Evolutionary conservation across 1,139 yeast species (phyloP).

Genomic region (Geotrichum reessii): DNA sequence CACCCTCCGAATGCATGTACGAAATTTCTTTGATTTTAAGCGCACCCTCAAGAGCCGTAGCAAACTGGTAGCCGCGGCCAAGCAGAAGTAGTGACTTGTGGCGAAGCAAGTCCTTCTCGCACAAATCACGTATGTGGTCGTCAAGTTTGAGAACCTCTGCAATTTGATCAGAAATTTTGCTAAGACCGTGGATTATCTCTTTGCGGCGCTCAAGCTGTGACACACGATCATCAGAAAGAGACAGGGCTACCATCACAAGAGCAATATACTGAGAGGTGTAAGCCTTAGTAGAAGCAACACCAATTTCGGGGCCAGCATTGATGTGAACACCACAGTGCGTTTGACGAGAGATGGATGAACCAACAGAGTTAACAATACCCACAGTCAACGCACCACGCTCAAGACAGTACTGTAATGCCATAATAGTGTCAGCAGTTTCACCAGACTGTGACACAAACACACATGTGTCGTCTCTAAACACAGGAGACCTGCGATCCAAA

Average conservation of each 20-base stretch:
- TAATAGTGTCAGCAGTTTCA: conserved; percentile 96
- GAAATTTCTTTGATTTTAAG: conserved; percentile 96
- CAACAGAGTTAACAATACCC: conserved; percentile 92
- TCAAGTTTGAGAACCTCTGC: conserved; percentile 60
- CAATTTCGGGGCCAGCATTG: conserved; percentile 99
- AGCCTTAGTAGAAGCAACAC: conserved; percentile 99
- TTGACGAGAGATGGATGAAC: conserved; percentile 90
- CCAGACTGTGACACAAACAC: conserved; percentile 98
- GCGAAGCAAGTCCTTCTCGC: conserved; percentile 63
- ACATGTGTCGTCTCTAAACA: conserved; percentile 96
- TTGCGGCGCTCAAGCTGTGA: conserved; percentile 69
- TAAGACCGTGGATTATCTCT: conserved; percentile 83
- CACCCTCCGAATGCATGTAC: conserved; percentile 99
- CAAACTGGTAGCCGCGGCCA: conserved; percentile 97
- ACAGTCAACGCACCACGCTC: conserved; percentile 97
- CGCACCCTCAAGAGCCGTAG: conserved; percentile 97
- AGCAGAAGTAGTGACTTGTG: conserved; percentile 84
- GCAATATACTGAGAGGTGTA: conserved; percentile 99
- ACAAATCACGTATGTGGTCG: conserved; percentile 63
- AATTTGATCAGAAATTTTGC: conserved; percentile 80
- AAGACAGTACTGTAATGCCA: conserved; percentile 90
- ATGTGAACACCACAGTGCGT: conserved; percentile 99
- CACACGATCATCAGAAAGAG: conserved; percentile 84
- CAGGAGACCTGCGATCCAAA: conserved; percentile 90
- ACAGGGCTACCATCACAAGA: conserved; percentile 91